Conservation (phyloP, 1,284 basidiomycete genomes). For the Ustilago bromivora region DNA sequence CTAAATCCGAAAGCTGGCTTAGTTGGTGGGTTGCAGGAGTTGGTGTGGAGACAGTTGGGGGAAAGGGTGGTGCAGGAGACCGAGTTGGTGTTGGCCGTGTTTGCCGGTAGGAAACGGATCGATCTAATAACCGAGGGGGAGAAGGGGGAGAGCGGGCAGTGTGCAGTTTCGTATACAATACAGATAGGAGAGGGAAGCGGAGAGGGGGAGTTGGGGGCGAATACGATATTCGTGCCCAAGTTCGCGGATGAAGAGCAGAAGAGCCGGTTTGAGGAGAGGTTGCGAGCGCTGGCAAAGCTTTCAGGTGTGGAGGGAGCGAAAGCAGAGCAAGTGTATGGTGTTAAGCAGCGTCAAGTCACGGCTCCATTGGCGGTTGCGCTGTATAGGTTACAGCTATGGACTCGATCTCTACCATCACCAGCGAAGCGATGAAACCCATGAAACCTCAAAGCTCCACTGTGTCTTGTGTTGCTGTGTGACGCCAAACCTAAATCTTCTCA, state of each 20-base stretch:
- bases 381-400: conserved; percentile 40
- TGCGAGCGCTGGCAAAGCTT: not conserved
- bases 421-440: not conserved
- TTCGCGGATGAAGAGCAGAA: conserved; percentile 10
- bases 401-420: conserved; percentile 2
- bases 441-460: not conserved
- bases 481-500: no score
- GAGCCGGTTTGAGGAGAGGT: not conserved
- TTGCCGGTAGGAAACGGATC: conserved; percentile 3
- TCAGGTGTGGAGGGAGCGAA: not conserved
- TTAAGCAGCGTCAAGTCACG: conserved; percentile 17
- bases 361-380: conserved; percentile 29
- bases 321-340: not conserved
- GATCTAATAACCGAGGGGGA: conserved; percentile 11
- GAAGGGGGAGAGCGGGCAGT: not conserved
- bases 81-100: conserved; percentile 2
- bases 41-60: conserved; percentile 26
- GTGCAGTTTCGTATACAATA: conserved; percentile 2
- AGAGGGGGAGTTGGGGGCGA: not conserved
- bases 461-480: no score
- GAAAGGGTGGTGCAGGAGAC: conserved; percentile 29
- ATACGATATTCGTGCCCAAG: conserved; percentile 9
- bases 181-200: not conserved
- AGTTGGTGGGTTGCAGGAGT: not conserved
- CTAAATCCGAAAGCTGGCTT: conserved; percentile 15